Evolutionary conservation across 2,329 filamentous ascomycete species (phyloP).

Genomic region (Fusarium neocosmosporiellum): DNA sequence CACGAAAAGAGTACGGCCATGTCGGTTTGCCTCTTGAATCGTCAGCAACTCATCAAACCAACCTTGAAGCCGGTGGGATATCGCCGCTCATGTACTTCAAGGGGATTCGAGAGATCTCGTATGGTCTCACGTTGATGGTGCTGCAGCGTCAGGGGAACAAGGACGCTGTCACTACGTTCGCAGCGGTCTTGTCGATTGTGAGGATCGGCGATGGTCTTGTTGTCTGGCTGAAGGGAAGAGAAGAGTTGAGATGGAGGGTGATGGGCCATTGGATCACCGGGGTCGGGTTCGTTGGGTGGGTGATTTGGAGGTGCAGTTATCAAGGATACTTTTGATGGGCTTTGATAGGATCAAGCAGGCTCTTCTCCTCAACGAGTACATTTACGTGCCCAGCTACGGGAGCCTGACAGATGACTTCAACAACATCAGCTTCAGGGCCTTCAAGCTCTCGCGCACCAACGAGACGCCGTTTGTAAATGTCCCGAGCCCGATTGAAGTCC

Average conservation of each 20-base stretch:
- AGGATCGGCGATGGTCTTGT: slow-evolving; percentile 48
- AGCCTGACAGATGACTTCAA: no score
- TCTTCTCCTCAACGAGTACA: no score
- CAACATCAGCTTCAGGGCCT: no score
- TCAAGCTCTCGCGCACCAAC: no score
- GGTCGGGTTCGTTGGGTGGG: slow-evolving; percentile 42
- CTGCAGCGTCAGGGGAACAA: slow-evolving; percentile 46
- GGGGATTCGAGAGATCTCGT: slow-evolving; percentile 48
- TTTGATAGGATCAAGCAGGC: no score
- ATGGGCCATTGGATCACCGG: slow-evolving; percentile 44
- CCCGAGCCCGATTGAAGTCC: no score
- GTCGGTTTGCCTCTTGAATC: slow-evolving; percentile 41
- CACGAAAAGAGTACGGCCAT: slow-evolving; percentile 39
- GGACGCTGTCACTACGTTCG: slow-evolving; percentile 44
- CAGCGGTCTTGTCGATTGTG: slow-evolving; percentile 44
- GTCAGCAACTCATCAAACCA: background rate
- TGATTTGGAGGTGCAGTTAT: slow-evolving; percentile 36
- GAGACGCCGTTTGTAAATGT: no score
- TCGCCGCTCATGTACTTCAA: slow-evolving; percentile 52
- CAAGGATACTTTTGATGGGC: background rate
- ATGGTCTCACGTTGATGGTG: slow-evolving; percentile 44
- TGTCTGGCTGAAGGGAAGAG: slow-evolving; percentile 47
- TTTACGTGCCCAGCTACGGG: no score
- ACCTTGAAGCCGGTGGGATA: background rate
- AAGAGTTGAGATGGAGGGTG: slow-evolving; percentile 34